Percentiles rank a stretch among this genome's conserved stretches.
These are phyloP conservation scores for Aspergillus cejpii DNA, from an alignment of 2,329 filamentous ascomycete species.

Conservation along the genomic window DNA sequence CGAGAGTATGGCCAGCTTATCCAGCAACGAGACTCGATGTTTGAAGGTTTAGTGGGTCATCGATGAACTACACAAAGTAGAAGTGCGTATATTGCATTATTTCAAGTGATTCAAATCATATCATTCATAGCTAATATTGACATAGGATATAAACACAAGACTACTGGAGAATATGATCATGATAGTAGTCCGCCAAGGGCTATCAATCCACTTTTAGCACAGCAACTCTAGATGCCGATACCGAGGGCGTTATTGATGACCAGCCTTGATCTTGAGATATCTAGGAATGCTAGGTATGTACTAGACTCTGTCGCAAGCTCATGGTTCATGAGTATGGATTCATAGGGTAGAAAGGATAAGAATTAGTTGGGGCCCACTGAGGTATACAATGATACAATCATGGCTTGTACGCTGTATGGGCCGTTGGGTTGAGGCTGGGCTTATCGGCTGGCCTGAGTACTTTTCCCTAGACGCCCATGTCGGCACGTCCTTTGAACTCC, in stretches of 20 bases:
- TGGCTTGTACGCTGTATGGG: too few relatives aligned
- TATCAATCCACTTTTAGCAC: neutral
- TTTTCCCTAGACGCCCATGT: too few relatives aligned
- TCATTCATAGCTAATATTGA: slow-evolving; percentile 7
- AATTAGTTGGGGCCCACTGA: too few relatives aligned
- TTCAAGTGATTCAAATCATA: slow-evolving; percentile 3
- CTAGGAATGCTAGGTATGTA: too few relatives aligned
- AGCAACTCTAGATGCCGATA: slow-evolving; percentile 25
- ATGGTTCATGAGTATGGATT: too few relatives aligned
- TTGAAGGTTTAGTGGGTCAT: slow-evolving; percentile 61
- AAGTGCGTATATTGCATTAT: neutral
- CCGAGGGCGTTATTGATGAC: slow-evolving; percentile 42
- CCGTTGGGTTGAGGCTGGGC: too few relatives aligned
- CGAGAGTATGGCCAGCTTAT: slow-evolving; percentile 57
- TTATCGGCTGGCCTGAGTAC: too few relatives aligned
- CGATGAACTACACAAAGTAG: slow-evolving; percentile 1
- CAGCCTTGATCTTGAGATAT: too few relatives aligned
- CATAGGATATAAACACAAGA: slow-evolving; percentile 4
- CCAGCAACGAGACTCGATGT: slow-evolving; percentile 62
- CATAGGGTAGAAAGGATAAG: too few relatives aligned
- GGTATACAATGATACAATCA: too few relatives aligned
- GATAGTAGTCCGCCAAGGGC: slow-evolving; percentile 8
- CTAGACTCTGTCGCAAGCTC: too few relatives aligned
- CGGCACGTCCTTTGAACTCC: too few relatives aligned
- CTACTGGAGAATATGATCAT: slow-evolving; percentile 13